These are phyloP conservation scores for Thymus mandschuricus DNA, from an alignment of 257 asterid genomes.

Conservation along the genomic window DNA sequence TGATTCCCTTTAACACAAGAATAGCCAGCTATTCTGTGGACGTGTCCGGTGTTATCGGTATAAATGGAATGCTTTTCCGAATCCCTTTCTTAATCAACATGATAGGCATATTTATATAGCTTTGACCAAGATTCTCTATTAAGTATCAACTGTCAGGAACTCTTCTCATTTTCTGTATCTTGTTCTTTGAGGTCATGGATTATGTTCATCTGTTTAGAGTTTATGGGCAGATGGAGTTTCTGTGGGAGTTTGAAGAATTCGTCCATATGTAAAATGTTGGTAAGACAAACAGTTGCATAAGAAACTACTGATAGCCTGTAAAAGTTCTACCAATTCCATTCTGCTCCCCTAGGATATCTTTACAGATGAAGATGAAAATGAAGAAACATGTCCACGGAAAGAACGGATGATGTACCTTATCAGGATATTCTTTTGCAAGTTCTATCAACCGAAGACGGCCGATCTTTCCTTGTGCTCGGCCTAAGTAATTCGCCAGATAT, in stretches of 20 bases:
- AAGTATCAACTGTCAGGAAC: neutral
- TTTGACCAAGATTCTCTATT: neutral
- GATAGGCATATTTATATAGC: neutral
- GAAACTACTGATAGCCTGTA: slow-evolving; percentile 4
- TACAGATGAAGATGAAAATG: neutral
- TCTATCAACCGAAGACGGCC: slow-evolving; percentile 85
- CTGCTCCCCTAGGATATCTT: slow-evolving; percentile 22
- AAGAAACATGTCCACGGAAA: neutral
- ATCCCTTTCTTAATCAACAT: neutral
- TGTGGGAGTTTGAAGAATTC: neutral
- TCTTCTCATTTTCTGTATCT: neutral
- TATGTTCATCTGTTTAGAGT: slow-evolving; percentile 5
- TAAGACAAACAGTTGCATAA: slow-evolving; percentile 3
- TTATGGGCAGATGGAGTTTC: neutral
- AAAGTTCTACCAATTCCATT: slow-evolving; percentile 4
- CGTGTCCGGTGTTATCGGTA: slow-evolving; percentile 1
- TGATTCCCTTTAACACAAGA: neutral
- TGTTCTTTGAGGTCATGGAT: neutral
- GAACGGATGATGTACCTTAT: slow-evolving; percentile 63
- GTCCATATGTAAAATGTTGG: neutral
- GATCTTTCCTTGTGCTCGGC: slow-evolving; percentile 91
- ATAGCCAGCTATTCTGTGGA: neutral
- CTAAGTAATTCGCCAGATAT: slow-evolving; percentile 81
- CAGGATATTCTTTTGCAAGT: slow-evolving; percentile 81
- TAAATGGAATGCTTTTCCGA: slow-evolving; percentile 1